Evolutionary conservation across 2,329 filamentous ascomycete species (phyloP), one percentile per base, ranked within the genome.

Genomic region (Cylindrodendrum hubeiense): DNA sequence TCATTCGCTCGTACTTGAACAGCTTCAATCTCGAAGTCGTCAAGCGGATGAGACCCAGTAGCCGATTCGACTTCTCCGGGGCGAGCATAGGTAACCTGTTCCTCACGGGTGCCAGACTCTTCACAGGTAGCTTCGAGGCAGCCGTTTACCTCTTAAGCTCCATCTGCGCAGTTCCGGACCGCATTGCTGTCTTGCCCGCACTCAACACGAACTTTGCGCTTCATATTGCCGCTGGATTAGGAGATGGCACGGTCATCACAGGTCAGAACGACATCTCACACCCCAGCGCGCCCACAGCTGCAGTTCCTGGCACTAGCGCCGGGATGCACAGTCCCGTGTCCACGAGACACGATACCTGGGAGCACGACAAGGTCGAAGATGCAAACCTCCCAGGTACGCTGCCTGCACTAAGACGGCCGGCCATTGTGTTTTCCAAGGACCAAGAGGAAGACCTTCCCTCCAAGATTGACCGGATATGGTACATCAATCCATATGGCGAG

Each of bases 401-500:
- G 0, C 93, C 94, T 0, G 92, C 89, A 0, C 84, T 98, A 2
- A 87, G 95, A 7, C 90, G 92, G 62, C 93, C 92, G 54, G 93
- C 97, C 67, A 94, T 98, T 65, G 84, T 85, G 5, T 97, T 97
- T 77, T 91, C 87, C 75, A 98, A 98, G 80, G 79, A 84, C 74
- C 84, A 88, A 41, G 91, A 94, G 67, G 89, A 93, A 66, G 93
- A 95, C 59, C 84, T 98, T 1, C 87, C 93, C 0, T 86, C 91
- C 0, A 87, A 93, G 28, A 97, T 98, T 71, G 85, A 90, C 59
- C 84, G 95, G 3, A 86, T 98, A 33, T 98, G 94, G 94, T 98
- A 98, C 82, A 98, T 98, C 82, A 98, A 98, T 75, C 95, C 95
- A 0, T 98, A 98, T 78, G 95, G 95, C n/a, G 94, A 98, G 77